phyloP scores from a whole-genome alignment of 2,329 filamentous ascomycete genomes.

The Hymenoscyphus fraxineus region DNA sequence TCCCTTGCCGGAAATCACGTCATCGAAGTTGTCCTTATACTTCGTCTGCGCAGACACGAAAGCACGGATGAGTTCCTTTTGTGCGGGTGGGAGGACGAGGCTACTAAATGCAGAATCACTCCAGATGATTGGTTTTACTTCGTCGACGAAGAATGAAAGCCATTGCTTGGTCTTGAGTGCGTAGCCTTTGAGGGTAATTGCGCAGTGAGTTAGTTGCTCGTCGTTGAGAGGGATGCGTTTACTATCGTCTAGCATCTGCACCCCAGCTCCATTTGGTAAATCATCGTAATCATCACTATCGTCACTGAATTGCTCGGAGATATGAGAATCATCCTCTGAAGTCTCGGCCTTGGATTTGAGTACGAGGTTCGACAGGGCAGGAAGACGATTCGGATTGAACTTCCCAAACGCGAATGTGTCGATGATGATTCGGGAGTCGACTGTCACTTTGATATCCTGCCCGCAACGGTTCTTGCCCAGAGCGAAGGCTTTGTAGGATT shows the following conservation, averaged over 20 bases:
- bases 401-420: not conserved
- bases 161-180: constrained; percentile 17
- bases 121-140: constrained; percentile 44
- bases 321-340: not conserved
- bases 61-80: constrained; percentile 50
- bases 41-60: constrained; percentile 48
- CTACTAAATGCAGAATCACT: constrained; percentile 46
- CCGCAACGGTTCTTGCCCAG: not conserved
- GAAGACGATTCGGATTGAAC: not conserved
- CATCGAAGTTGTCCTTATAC: constrained; percentile 42
- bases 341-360: not conserved
- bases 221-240: not conserved
- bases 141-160: constrained; percentile 48
- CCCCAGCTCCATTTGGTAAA: not conserved
- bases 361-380: not conserved
- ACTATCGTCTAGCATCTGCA: not conserved
- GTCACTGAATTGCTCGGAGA: not conserved
- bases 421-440: constrained; percentile 2
- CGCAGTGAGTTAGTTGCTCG: not conserved
- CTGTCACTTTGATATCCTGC: not conserved
- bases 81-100: constrained; percentile 46
- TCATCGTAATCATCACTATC: not conserved
- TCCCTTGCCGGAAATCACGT: constrained; percentile 51
- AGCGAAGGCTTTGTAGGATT: not conserved
- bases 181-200: not conserved